These are phyloP conservation scores for Whalleya microplaca DNA, from an alignment of 2,329 filamentous ascomycete genomes.

Conservation along the genomic window DNA sequence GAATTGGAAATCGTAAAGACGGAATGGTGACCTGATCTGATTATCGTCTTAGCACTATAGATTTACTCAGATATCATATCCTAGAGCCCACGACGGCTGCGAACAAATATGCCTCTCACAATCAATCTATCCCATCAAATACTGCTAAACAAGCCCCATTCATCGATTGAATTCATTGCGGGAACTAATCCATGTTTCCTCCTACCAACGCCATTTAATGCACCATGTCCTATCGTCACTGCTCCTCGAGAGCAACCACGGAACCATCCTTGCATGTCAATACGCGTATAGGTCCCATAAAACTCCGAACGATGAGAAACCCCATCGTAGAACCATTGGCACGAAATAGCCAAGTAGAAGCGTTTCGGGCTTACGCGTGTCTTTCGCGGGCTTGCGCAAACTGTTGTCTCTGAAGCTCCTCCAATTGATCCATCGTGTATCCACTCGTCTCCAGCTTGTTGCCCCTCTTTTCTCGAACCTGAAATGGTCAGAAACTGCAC, in stretches of 20 bases:
- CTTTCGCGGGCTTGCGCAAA: slow-evolving; percentile 61
- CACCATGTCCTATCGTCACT: slow-evolving; percentile 7
- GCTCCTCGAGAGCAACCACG: not conserved
- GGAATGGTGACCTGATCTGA: no score
- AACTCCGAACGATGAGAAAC: slow-evolving; percentile 1
- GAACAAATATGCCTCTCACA: not conserved
- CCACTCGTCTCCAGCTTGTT: slow-evolving; percentile 97
- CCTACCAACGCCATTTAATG: slow-evolving; percentile 25
- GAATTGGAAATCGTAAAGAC: no score
- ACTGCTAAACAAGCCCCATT: slow-evolving; percentile 3
- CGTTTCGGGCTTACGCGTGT: slow-evolving; percentile 23
- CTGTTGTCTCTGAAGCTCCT: slow-evolving; percentile 86
- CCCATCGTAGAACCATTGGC: not conserved
- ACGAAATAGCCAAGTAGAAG: slow-evolving; percentile 5
- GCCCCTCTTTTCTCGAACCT: slow-evolving; percentile 95
- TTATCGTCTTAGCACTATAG: no score
- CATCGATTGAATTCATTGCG: slow-evolving; percentile 16
- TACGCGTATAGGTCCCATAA: not conserved
- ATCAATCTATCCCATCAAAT: slow-evolving; percentile 8
- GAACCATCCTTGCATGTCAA: slow-evolving; percentile 2
- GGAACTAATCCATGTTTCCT: slow-evolving; percentile 12
- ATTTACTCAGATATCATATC: no score
- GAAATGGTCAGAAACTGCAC: slow-evolving; percentile 18
- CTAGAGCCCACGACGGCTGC: no score
- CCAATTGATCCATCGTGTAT: slow-evolving; percentile 86